phyloP scores from a whole-genome alignment of 306 rosid genomes.

The Spatholobus suberectus region DNA sequence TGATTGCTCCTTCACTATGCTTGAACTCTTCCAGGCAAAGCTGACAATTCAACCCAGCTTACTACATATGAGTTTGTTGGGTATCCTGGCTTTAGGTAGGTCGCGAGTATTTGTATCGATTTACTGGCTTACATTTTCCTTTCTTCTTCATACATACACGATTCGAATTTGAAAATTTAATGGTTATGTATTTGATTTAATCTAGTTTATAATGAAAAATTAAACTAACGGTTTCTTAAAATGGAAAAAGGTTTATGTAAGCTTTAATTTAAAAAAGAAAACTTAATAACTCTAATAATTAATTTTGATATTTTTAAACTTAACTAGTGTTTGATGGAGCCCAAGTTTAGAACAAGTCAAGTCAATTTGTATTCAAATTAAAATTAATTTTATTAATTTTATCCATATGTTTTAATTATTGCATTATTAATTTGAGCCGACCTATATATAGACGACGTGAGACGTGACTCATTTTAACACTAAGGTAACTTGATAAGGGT shows the following conservation, averaged over 20 bases:
- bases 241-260: background rate
- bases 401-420: background rate
- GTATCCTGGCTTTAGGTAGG: background rate
- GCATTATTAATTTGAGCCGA: background rate
- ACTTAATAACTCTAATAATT: background rate
- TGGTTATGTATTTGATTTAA: background rate
- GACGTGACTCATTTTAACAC: too few relatives aligned
- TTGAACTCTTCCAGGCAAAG: background rate
- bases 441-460: too few relatives aligned
- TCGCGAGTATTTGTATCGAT: background rate
- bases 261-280: background rate
- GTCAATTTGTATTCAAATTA: background rate
- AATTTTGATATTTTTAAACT: too few relatives aligned
- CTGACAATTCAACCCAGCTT: background rate
- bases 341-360: background rate
- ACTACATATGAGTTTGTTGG: too few relatives aligned
- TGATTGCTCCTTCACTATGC: background rate
- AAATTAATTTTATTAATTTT: background rate
- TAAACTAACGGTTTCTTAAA: background rate
- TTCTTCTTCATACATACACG: background rate
- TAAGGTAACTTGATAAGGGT: too few relatives aligned
- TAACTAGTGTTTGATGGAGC: background rate
- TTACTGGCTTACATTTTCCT: background rate
- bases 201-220: too few relatives aligned
- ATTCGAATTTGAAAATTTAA: background rate